phyloP scores from a whole-genome alignment of 2,329 filamentous ascomycete genomes.

The Amauroascus niger region DNA sequence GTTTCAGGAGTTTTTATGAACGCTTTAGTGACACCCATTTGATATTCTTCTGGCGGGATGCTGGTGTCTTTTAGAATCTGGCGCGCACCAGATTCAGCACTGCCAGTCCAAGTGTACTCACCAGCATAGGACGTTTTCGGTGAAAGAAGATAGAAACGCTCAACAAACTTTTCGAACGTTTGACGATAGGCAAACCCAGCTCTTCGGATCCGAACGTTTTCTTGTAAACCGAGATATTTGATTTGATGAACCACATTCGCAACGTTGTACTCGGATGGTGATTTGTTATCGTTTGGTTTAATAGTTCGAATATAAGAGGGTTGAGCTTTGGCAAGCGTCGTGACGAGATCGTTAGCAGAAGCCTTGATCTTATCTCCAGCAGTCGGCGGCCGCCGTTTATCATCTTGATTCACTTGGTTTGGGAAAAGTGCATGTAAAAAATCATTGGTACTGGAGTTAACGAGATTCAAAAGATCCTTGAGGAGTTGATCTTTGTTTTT shows the following conservation, averaged over 20 bases:
- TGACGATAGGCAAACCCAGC: constrained; percentile 96
- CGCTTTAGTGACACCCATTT: constrained; percentile 92
- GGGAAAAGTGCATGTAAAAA: constrained; percentile 89
- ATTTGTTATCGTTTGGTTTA: constrained; percentile 99
- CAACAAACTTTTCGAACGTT: constrained; percentile 95
- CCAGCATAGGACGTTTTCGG: constrained; percentile 92
- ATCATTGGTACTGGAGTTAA: constrained; percentile 69
- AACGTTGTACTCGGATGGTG: constrained; percentile 80
- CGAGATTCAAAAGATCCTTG: constrained; percentile 83
- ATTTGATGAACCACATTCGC: constrained; percentile 94
- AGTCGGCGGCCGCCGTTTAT: constrained; percentile 85
- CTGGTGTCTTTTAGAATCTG: constrained; percentile 95
- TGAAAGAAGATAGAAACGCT: constrained; percentile 90
- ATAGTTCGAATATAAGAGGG: constrained; percentile 98
- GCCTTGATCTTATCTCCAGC: constrained; percentile 92
- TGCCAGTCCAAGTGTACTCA: constrained; percentile 91
- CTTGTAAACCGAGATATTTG: constrained; percentile 97
- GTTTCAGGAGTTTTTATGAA: constrained; percentile 99
- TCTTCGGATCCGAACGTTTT: constrained; percentile 94
- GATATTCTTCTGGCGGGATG: constrained; percentile 89
- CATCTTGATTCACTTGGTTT: constrained; percentile 86
- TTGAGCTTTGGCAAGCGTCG: constrained; percentile 92
- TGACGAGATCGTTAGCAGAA: constrained; percentile 88
- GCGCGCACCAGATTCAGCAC: constrained; percentile 73
- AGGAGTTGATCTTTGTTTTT: constrained; percentile 98